Evolutionary conservation across 176 grass and related monocot species (phyloP), one percentile per base, ranked within the genome.

Genomic region (Oropetium thomaeum): DNA sequence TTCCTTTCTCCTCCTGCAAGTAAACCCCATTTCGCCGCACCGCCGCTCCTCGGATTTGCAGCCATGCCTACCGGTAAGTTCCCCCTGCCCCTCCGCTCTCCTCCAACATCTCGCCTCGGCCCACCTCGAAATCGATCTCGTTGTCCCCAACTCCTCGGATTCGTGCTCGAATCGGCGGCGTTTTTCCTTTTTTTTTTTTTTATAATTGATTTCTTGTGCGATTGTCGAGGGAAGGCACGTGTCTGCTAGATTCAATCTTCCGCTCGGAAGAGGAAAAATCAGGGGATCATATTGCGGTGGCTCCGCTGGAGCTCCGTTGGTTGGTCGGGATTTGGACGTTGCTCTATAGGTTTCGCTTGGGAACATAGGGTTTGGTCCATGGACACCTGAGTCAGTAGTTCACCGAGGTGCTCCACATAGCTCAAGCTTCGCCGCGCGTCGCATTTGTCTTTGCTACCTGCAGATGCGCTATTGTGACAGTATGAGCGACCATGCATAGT

Each of bases 61-160:
- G 80, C 67, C 69, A 94, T 94, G 91, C 82, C 10, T 62, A 94
- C 85, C 22, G 91, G 91, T 94, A 73, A 81, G 84, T 62, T 68
- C 19, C 55, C 51, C 42, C 37, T 43, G 38, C 61, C 8, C 23
- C 61, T 13, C 29, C 48, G 0, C 12, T 13, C 39, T 42, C 57
- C 10, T 4, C 47, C 57, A 10, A n/a, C 9, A 52, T 7, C 8
- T 66, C 39, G 39, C 1, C 48, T 64, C 17, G 6, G 19, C 74
- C 17, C 31, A 13, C 14, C 10, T 31, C 7, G 16, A 20, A 15
- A 23, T 31, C 35, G 67, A 88, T 88, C 85, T 67, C 41, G 49
- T 51, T 22, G 54, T 35, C 44, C 34, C 16, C 9, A 10, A 3
- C 31, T 72, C 62, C 32, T 20, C 14, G 30, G 49, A 25, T 58